Base-by-base conservation (phyloP, 768 basidiomycete genomes). In the Leucocoprinus leucothites region DNA sequence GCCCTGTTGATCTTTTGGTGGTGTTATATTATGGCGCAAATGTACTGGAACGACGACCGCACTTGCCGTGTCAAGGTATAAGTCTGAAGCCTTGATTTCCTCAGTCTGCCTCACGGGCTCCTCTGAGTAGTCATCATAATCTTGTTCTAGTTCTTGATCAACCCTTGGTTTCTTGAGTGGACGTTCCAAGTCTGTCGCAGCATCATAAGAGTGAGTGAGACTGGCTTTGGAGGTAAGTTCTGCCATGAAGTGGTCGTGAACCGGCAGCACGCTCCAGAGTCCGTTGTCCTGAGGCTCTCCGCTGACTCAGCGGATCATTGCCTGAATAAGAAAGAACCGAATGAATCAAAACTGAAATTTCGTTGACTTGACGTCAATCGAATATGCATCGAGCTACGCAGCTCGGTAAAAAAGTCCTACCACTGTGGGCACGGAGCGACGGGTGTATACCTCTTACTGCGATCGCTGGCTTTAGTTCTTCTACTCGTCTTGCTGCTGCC, bases 1-100 rank as follows among this genome's bases (percentile, higher is more conserved):
- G 81, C 83, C 58, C 97, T 82, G 69, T 97, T 94, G 60, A 98
- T 91, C 95, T 98, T 66, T 43, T 40, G 34, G 18, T n/a, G 48
- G 24, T 21, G 47, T 46, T 31, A 47, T 57, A 51, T 35, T 52
- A 60, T 45, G 19, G 50, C 16, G 51, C 53, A 47, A 21, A 44
- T 53, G 59, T 25, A 44, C 36, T 5, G 24, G 40, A 60, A 51
- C 53, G 51, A 58, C 42, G 36, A 61, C 7, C 47, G 48, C 58
- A 72, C 87, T 68, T 71, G 89, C 94, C 56, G 94, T 97, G 74
- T 98, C 94, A 51, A 98, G 84, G 69, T 97, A 97, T 63, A 97
- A 77, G 71, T 98, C 94, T 51, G 91, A 89, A 35, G 91, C 79
- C 26, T 74, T 74, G 42, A 70, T 65, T 53, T 74, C 72, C 55